phyloP scores from a whole-genome alignment of 2,329 filamentous ascomycete species.

The Raffaelea ambrosiae region DNA sequence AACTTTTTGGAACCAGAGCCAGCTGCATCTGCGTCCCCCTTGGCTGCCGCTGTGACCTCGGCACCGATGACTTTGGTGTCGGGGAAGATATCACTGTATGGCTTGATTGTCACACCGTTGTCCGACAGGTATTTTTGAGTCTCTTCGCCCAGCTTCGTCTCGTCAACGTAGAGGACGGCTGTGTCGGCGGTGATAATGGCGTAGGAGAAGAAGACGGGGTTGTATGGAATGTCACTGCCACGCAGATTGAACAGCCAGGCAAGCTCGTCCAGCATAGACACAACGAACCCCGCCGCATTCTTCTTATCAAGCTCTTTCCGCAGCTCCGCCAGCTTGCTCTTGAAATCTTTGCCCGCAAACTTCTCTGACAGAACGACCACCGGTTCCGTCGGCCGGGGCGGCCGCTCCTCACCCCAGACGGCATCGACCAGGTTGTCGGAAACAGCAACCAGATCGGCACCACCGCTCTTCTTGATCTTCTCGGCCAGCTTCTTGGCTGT shows the following conservation, averaged over 20 bases:
- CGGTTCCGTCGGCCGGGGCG: constrained; percentile 64
- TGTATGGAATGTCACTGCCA: constrained; percentile 92
- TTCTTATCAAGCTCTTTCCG: constrained; percentile 89
- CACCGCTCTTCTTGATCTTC: constrained; percentile 80
- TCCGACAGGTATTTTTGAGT: constrained; percentile 61
- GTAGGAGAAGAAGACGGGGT: constrained; percentile 97
- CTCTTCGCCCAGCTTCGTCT: constrained; percentile 63
- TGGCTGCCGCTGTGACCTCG: constrained; percentile 15
- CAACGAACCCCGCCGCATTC: constrained; percentile 76
- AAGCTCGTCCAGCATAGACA: constrained; percentile 93
- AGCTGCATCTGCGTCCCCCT: constrained; percentile 17
- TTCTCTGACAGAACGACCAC: constrained; percentile 63
- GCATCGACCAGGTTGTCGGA: constrained; percentile 80
- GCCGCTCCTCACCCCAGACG: constrained; percentile 73
- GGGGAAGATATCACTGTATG: constrained; percentile 73
- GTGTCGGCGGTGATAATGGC: constrained; percentile 72
- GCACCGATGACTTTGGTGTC: constrained; percentile 60
- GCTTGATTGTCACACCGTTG: constrained; percentile 64
- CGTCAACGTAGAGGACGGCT: constrained; percentile 77
- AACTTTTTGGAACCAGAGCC: constrained; percentile 64
- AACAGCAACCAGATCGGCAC: constrained; percentile 65
- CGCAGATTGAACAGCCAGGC: constrained; percentile 98
- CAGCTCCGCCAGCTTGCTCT: constrained; percentile 75
- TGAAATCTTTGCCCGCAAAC: constrained; percentile 74
- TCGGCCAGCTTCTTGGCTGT: constrained; percentile 64